phyloP scores from a whole-genome alignment of 2,329 filamentous ascomycete species.

The Ophiocordyceps unilateralis region DNA sequence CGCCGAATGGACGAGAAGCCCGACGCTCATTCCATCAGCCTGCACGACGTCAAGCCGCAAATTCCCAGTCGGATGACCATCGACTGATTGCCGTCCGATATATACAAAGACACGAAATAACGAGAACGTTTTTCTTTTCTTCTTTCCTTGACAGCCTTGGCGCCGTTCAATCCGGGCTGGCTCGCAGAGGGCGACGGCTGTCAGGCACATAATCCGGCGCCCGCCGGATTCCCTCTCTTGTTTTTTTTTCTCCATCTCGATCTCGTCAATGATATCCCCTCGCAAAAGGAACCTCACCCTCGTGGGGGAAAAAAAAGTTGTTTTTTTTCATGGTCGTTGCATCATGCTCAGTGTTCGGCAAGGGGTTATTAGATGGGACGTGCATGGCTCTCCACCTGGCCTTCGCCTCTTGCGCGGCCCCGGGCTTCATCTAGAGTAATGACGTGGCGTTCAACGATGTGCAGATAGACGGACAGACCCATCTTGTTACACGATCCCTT shows the following conservation, averaged over 20 bases:
- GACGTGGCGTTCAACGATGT: background rate
- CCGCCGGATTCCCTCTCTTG: background rate
- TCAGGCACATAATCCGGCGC: background rate
- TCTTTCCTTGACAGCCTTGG: conserved; percentile 1
- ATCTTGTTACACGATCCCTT: background rate
- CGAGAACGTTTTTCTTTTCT: conserved; percentile 2
- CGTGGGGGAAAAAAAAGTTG: background rate
- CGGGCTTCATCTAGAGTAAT: background rate
- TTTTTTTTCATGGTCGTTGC: background rate
- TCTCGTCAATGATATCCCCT: background rate
- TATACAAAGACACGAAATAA: conserved; percentile 19
- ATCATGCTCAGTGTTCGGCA: background rate
- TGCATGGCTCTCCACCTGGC: background rate
- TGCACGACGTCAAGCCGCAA: conserved; percentile 38
- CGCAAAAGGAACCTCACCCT: background rate
- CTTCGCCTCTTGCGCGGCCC: background rate
- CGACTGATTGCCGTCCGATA: conserved; percentile 22
- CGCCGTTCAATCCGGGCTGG: conserved; percentile 1
- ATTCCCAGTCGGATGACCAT: conserved; percentile 43
- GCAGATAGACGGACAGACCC: background rate
- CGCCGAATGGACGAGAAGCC: conserved; percentile 34
- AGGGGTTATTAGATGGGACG: background rate
- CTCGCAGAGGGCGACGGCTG: conserved; percentile 1
- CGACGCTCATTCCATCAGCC: conserved; percentile 36
- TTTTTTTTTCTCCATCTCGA: background rate